Conservation (phyloP, 2,329 filamentous ascomycete genomes). For the Myriosclerotinia duriaeana region DNA sequence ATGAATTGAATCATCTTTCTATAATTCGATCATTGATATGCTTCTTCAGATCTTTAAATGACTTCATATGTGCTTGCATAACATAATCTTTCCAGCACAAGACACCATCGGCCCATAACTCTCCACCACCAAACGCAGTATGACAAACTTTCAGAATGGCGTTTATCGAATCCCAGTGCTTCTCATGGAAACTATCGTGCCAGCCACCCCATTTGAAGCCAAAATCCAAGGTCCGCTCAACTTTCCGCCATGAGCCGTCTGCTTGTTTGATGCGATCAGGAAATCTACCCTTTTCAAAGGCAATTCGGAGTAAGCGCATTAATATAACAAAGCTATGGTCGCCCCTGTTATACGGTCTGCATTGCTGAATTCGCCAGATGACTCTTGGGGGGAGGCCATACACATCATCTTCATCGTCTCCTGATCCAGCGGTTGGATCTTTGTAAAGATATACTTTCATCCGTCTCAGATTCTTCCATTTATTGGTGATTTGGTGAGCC, state of each 20-base stretch:
- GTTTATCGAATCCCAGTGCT: not conserved
- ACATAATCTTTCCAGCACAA: not conserved
- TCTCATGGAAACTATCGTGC: not conserved
- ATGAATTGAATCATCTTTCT: too few species aligned
- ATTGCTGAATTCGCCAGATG: not conserved
- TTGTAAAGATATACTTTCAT: not conserved
- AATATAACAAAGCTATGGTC: not conserved
- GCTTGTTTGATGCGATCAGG: not conserved
- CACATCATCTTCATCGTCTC: not conserved
- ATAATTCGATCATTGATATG: not conserved
- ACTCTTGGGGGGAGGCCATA: not conserved
- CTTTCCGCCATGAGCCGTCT: not conserved
- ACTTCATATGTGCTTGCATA: not conserved
- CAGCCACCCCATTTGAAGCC: not conserved
- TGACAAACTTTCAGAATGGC: not conserved
- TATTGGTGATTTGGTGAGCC: not conserved
- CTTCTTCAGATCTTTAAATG: not conserved
- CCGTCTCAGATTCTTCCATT: not conserved
- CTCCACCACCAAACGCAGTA: slow-evolving; percentile 1
- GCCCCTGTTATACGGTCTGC: not conserved
- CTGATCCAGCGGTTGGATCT: not conserved
- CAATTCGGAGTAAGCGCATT: not conserved
- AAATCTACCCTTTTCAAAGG: not conserved
- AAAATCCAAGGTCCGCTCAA: not conserved
- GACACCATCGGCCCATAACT: not conserved